A percentile compares a stretch with the other conserved stretches of the same genome.
Conservation (phyloP, 495 filamentous ascomycete species). For the Penicillium canescens region DNA sequence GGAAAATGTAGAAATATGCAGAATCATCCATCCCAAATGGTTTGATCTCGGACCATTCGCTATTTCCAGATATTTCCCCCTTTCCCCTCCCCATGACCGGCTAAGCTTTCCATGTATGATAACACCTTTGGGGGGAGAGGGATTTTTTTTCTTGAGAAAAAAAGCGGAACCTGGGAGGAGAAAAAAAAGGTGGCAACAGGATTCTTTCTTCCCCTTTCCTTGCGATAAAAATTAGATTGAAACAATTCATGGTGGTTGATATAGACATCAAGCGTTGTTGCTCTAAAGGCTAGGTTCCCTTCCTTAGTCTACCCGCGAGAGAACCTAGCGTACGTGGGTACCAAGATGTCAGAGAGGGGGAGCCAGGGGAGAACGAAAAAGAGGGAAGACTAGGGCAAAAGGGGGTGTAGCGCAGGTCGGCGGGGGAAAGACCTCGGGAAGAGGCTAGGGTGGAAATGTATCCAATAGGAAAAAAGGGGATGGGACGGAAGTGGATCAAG, state of each 20-base stretch:
- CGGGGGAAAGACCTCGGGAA: slow-evolving; percentile 35
- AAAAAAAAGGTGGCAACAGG: slow-evolving; percentile 11
- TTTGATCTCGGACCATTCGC: slow-evolving; percentile 24
- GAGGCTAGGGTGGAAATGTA: slow-evolving; percentile 20
- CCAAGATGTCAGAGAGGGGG: slow-evolving; percentile 30
- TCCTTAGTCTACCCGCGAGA: slow-evolving; percentile 47
- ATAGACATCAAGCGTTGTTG: slow-evolving; percentile 14
- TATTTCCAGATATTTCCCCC: slow-evolving; percentile 24
- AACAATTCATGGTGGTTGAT: not conserved
- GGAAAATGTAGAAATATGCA: not conserved
- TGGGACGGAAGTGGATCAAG: not conserved
- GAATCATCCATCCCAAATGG: not conserved
- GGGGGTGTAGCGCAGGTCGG: slow-evolving; percentile 40
- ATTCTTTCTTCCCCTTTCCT: not conserved
- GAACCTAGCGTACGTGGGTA: slow-evolving; percentile 48
- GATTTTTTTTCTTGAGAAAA: slow-evolving; percentile 7
- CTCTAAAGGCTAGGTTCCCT: slow-evolving; percentile 33
- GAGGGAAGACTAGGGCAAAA: slow-evolving; percentile 24
- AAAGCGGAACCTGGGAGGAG: slow-evolving; percentile 15
- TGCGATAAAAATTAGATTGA: not conserved
- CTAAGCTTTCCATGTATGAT: slow-evolving; percentile 24
- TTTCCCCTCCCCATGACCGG: slow-evolving; percentile 22
- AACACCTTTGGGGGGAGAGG: not conserved
- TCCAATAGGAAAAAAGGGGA: slow-evolving; percentile 3
- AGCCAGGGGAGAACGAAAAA: not conserved